Conservation (phyloP, 352 stramenopile species). For the Pythium aquatile region DNA sequence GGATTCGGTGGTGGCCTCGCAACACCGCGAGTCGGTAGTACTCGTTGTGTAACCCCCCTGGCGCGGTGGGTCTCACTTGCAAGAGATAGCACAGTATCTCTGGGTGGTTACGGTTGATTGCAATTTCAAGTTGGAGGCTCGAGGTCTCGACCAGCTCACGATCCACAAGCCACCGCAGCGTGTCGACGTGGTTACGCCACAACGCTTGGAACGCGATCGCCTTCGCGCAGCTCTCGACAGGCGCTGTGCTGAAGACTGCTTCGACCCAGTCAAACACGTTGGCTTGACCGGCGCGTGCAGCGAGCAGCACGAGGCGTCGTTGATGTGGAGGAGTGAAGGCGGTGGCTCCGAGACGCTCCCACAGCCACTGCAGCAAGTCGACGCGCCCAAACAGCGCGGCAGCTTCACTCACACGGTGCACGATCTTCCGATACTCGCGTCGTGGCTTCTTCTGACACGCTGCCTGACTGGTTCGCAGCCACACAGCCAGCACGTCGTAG, state of each 20-base stretch:
- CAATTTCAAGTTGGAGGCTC: background rate
- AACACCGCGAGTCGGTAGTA: background rate
- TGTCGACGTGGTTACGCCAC: slow-evolving; percentile 1
- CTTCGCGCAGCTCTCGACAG: no score
- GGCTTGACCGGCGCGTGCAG: background rate
- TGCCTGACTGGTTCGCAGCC: background rate
- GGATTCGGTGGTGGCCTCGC: background rate
- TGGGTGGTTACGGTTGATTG: background rate
- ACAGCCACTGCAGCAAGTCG: slow-evolving; percentile 15
- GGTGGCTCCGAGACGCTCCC: background rate
- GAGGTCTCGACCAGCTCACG: background rate
- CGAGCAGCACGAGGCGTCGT: slow-evolving; percentile 6
- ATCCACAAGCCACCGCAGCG: slow-evolving; percentile 2
- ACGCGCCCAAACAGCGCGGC: slow-evolving; percentile 14
- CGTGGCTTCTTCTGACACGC: background rate
- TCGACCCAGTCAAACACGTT: no score
- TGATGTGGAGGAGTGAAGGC: background rate
- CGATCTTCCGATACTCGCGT: background rate
- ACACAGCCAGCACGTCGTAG: background rate
- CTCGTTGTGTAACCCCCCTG: background rate
- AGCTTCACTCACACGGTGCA: slow-evolving; percentile 18
- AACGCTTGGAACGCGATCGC: background rate
- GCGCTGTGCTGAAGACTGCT: no score
- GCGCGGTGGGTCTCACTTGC: background rate
- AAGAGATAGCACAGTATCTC: background rate